A percentile compares a stretch with the other conserved stretches of the same genome.
Conservation (phyloP, 768 basidiomycete genomes). For the Pulveroboletus ravenelii region DNA sequence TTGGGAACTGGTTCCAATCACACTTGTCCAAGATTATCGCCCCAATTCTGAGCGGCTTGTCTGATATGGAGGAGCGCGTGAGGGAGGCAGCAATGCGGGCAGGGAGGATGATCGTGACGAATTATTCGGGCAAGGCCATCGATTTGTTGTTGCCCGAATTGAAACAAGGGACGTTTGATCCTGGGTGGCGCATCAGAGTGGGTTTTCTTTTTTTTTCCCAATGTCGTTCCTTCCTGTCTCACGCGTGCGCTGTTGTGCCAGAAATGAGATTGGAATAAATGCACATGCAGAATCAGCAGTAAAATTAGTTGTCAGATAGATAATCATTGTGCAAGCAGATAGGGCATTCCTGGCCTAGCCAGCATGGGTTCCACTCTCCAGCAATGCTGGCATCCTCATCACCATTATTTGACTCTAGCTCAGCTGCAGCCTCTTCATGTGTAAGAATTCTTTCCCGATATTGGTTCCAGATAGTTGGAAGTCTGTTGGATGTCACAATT, state of each 20-base stretch:
- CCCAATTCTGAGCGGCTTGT: constrained; percentile 86
- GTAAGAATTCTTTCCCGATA: too few species aligned
- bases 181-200: constrained; percentile 92
- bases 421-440: too few species aligned
- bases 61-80: constrained; percentile 92
- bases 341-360: too few species aligned
- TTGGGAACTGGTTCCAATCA: constrained; percentile 93
- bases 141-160: constrained; percentile 92
- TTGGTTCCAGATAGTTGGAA: too few species aligned
- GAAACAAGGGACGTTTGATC: constrained; percentile 91
- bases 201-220: constrained; percentile 21
- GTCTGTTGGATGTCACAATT: too few species aligned
- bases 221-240: not conserved
- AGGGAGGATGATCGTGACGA: constrained; percentile 96
- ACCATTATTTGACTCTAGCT: too few species aligned
- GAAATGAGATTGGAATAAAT: too few species aligned
- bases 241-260: not conserved
- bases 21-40: constrained; percentile 92
- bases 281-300: too few species aligned
- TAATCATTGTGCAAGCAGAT: too few species aligned
- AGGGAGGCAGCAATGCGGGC: constrained; percentile 97
- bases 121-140: constrained; percentile 88
- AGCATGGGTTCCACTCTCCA: too few species aligned
- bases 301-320: too few species aligned
- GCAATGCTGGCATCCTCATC: too few species aligned